Evolutionary conservation across 2,329 filamentous ascomycete genomes (phyloP).

Genomic region (Aureobasidium sp.): DNA sequence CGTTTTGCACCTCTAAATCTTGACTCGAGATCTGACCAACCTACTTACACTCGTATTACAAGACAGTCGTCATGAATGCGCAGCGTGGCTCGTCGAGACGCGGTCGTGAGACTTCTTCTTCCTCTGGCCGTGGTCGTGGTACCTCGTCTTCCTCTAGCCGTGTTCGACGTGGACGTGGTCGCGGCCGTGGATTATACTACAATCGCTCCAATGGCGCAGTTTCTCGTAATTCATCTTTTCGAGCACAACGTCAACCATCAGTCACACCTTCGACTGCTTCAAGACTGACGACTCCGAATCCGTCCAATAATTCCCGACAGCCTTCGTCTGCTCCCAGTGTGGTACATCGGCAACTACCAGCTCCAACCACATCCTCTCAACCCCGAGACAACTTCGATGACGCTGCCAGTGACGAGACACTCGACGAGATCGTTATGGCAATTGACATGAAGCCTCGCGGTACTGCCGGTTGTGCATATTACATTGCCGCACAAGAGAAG

Average conservation of each 20-base stretch:
- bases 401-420: conserved; percentile 37
- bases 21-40: not conserved
- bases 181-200: not conserved
- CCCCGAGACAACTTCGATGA: conserved; percentile 16
- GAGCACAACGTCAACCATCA: not conserved
- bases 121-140: not conserved
- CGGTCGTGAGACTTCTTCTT: not conserved
- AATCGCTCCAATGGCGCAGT: not conserved
- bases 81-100: not conserved
- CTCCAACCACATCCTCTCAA: not conserved
- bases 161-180: not conserved
- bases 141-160: not conserved
- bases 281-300: not conserved
- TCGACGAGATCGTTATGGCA: conserved; percentile 69
- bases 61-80: not conserved
- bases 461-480: conserved; percentile 77
- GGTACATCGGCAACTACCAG: not conserved
- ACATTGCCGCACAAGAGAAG: conserved; percentile 58
- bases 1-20: not conserved
- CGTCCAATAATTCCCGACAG: not conserved
- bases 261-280: not conserved
- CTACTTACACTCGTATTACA: not conserved
- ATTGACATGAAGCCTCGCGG: conserved; percentile 63
- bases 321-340: not conserved
- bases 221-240: not conserved